Conservation (phyloP, 192 early-diverging fungal genomes). For the Polychytrium aggregatum region DNA sequence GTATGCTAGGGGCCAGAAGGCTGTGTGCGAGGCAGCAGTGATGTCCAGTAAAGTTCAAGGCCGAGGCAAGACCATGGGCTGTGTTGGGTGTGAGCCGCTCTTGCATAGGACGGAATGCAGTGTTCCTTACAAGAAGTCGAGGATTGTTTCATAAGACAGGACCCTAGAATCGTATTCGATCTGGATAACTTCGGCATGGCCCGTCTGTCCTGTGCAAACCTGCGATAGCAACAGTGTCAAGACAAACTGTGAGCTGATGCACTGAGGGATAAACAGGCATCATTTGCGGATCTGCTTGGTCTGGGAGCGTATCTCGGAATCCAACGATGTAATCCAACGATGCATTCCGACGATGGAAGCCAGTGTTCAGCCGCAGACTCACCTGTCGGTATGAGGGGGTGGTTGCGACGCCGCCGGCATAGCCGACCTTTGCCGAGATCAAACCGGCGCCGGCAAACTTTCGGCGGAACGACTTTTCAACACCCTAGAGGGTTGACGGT, state of each 20-base stretch:
- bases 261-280: background rate
- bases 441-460: slow-evolving; percentile 28
- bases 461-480: slow-evolving; percentile 22
- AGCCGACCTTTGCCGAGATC: slow-evolving; percentile 53
- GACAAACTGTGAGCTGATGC: slow-evolving; percentile 7
- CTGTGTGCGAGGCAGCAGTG: too few species aligned
- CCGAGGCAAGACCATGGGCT: too few species aligned
- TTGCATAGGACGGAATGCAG: background rate
- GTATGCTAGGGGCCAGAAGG: too few species aligned
- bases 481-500: slow-evolving; percentile 2
- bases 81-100: background rate
- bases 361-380: slow-evolving; percentile 4
- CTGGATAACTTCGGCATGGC: slow-evolving; percentile 77
- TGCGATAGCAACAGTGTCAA: too few species aligned
- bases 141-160: slow-evolving; percentile 62
- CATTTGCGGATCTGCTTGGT: background rate
- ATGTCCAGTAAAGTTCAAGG: too few species aligned
- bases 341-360: background rate
- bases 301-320: background rate
- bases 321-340: background rate
- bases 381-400: slow-evolving; percentile 21
- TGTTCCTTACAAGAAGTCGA: slow-evolving; percentile 66
- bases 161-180: slow-evolving; percentile 59
- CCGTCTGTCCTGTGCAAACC: slow-evolving; percentile 61
- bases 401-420: slow-evolving; percentile 37